Evolutionary conservation across 1,284 basidiomycete species (phyloP).

Genomic region (Xanthoconium separans): DNA sequence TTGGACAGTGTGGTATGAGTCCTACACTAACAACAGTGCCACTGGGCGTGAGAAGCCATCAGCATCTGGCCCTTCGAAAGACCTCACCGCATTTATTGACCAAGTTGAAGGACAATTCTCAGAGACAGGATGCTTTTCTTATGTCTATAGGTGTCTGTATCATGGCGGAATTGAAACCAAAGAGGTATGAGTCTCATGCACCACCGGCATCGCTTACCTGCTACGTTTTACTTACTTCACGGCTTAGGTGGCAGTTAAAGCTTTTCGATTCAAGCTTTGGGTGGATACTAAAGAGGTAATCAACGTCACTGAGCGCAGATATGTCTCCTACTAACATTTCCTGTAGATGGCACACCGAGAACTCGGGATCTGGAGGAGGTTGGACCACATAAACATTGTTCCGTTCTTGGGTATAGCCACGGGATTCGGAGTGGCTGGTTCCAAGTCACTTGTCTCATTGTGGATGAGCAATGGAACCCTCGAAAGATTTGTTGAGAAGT

Average conservation of each 20-base stretch:
- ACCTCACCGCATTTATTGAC: neutral
- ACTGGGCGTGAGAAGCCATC: no score
- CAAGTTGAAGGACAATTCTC: neutral
- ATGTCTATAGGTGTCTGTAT: slow-evolving; percentile 6
- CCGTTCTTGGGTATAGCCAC: slow-evolving; percentile 7
- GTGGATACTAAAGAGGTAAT: neutral
- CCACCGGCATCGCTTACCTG: neutral
- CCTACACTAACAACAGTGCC: no score
- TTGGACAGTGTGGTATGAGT: no score
- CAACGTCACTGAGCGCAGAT: neutral
- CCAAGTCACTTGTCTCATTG: slow-evolving; percentile 9
- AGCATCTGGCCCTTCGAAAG: neutral
- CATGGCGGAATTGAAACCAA: no score
- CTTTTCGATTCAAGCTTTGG: slow-evolving; percentile 1
- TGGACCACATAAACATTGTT: slow-evolving; percentile 10
- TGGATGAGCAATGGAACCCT: slow-evolving; percentile 15
- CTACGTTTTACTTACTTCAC: no score
- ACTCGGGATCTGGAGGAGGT: slow-evolving; percentile 7
- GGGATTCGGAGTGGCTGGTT: slow-evolving; percentile 5
- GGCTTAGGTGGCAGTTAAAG: slow-evolving; percentile 11
- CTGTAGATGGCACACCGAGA: slow-evolving; percentile 7
- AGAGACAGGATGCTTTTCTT: slow-evolving; percentile 3
- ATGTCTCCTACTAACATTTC: neutral
- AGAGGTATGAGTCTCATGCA: neutral
- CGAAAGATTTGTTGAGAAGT: neutral